Evolutionary conservation across 208 protist genomes (phyloP).

Genomic region (Trypanosoma rangeli): DNA sequence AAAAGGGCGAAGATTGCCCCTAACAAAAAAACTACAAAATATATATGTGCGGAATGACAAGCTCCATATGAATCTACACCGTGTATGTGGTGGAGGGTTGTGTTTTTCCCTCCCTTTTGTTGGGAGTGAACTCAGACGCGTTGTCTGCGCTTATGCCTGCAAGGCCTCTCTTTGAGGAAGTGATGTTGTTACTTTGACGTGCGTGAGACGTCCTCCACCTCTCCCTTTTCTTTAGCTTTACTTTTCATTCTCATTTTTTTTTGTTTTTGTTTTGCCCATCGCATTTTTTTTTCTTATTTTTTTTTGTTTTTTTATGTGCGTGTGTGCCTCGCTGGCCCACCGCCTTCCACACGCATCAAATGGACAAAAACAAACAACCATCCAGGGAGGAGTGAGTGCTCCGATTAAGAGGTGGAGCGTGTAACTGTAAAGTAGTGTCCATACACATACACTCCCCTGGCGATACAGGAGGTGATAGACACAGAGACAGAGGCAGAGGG

Average conservation of each 20-base stretch:
- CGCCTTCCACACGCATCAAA: not conserved
- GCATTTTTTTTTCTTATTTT: conserved; percentile 1
- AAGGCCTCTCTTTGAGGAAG: too few relatives aligned
- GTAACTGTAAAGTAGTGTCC: not conserved
- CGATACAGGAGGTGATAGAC: not conserved
- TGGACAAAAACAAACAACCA: not conserved
- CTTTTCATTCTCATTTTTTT: conserved; percentile 5
- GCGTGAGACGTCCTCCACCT: too few relatives aligned
- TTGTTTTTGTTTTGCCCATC: conserved; percentile 3
- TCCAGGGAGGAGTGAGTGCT: not conserved
- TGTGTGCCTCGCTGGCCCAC: not conserved
- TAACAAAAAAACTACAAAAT: not conserved
- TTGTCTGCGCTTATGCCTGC: too few relatives aligned
- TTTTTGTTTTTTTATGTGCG: not conserved
- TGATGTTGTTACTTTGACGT: too few relatives aligned
- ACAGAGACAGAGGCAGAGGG: not conserved
- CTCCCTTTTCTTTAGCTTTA: not conserved
- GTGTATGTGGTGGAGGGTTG: too few relatives aligned
- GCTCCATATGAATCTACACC: too few relatives aligned
- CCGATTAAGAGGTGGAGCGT: not conserved
- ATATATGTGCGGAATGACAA: not conserved
- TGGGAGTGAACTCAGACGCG: too few relatives aligned
- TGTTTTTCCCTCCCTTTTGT: too few relatives aligned
- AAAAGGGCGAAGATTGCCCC: not conserved
- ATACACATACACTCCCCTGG: not conserved